Conservation (phyloP, 805 yeast genomes). For the Saccharomycopsis malanga region DNA sequence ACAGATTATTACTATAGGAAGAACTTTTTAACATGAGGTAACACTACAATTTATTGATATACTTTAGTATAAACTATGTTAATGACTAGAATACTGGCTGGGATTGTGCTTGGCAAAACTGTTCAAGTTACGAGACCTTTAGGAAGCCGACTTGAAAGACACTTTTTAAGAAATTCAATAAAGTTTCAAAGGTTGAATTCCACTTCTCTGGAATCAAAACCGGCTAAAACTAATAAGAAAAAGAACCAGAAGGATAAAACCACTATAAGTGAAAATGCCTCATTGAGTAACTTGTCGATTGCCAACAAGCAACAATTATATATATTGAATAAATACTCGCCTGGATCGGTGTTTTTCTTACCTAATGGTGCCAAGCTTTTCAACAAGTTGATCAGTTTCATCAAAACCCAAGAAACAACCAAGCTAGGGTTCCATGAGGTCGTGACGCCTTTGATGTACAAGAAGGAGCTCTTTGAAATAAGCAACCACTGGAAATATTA, state of each 20-base stretch:
- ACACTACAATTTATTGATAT: too few species aligned
- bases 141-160: too few species aligned
- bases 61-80: too few species aligned
- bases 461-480: slow-evolving; percentile 75
- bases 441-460: slow-evolving; percentile 83
- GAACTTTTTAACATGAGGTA: too few species aligned
- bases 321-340: slow-evolving; percentile 73
- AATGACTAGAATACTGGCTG: too few species aligned
- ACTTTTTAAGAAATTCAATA: too few species aligned
- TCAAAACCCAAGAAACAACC: slow-evolving; percentile 70
- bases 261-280: slow-evolving; percentile 15
- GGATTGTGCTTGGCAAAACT: too few species aligned
- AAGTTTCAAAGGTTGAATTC: too few species aligned
- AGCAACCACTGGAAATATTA: slow-evolving; percentile 97
- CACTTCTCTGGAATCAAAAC: too few species aligned
- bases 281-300: slow-evolving; percentile 14
- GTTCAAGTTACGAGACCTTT: too few species aligned
- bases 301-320: slow-evolving; percentile 66
- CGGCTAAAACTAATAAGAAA: too few species aligned
- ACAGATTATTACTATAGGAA: too few species aligned
- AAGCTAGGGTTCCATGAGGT: slow-evolving; percentile 87
- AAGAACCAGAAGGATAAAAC: slow-evolving; percentile 18
- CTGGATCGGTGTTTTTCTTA: slow-evolving; percentile 86
- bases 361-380: slow-evolving; percentile 90
- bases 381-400: slow-evolving; percentile 69